phyloP scores from a whole-genome alignment of 2,329 filamentous ascomycete species.

The Diaporthe ampelina region DNA sequence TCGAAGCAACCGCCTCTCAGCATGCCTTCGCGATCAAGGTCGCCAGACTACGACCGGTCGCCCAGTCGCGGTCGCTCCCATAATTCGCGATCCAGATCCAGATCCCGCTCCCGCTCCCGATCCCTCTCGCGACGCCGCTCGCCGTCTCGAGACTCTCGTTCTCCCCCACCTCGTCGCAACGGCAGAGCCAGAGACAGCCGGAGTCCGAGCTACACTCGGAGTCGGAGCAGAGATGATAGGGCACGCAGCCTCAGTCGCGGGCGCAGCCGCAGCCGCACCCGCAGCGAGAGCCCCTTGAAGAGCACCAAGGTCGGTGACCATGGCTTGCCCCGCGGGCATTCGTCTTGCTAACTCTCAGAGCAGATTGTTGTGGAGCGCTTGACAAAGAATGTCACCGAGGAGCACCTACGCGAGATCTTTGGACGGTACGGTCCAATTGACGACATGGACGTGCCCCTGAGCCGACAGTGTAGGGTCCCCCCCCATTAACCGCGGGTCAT shows the following conservation, averaged over 20 bases:
- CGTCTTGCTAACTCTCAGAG: conserved; percentile 32
- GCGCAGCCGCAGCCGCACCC: conserved; percentile 52
- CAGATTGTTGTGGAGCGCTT: conserved; percentile 97
- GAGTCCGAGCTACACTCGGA: conserved; percentile 47
- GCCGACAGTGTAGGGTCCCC: conserved; percentile 78
- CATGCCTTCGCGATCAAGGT: conserved; percentile 44
- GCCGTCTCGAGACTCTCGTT: conserved; percentile 46
- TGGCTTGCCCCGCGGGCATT: conserved; percentile 32
- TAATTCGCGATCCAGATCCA: conserved; percentile 41
- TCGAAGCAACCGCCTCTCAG: not conserved
- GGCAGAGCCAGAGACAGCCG: conserved; percentile 52
- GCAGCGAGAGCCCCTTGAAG: conserved; percentile 54
- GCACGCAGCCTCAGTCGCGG: conserved; percentile 53
- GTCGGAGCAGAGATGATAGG: conserved; percentile 52
- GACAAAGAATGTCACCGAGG: conserved; percentile 93
- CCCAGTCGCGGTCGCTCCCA: conserved; percentile 39
- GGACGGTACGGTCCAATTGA: conserved; percentile 87
- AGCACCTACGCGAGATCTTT: conserved; percentile 93
- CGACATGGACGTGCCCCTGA: conserved; percentile 91
- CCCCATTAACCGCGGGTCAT: conserved; percentile 13
- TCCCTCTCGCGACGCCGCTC: conserved; percentile 42
- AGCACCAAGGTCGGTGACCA: conserved; percentile 65
- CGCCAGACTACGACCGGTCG: conserved; percentile 36
- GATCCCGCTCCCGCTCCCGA: conserved; percentile 42
- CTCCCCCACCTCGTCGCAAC: conserved; percentile 54